Conservation (phyloP, 75 land plant species). For the Pseudotsuga menziesii region DNA sequence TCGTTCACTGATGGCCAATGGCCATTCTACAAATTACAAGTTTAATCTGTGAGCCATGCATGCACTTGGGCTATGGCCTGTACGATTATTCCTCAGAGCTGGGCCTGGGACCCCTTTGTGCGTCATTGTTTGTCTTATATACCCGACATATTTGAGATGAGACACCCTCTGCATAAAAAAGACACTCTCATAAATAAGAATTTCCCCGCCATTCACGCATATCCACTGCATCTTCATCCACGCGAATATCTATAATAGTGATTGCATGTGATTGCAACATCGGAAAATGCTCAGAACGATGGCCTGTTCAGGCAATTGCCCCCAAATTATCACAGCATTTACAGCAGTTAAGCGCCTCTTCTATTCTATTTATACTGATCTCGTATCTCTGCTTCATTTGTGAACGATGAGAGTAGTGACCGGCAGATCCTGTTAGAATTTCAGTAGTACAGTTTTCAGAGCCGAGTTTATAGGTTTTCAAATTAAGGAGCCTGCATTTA, state of each 20-base stretch:
- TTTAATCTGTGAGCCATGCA: neutral
- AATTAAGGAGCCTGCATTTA: neutral
- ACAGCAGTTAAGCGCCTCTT: neutral
- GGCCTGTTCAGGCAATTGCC: neutral
- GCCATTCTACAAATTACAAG: neutral
- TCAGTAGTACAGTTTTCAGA: too few relatives aligned
- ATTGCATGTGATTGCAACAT: neutral
- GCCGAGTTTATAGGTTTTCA: too few relatives aligned
- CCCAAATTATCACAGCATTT: neutral
- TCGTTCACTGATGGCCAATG: neutral
- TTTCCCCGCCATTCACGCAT: neutral
- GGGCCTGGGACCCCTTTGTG: neutral
- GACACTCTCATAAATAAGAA: neutral
- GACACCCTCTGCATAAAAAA: neutral
- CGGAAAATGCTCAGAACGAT: neutral
- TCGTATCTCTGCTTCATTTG: neutral
- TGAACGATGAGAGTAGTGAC: neutral
- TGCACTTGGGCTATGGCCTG: neutral
- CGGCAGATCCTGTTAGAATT: neutral
- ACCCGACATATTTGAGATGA: neutral
- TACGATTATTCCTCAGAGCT: neutral
- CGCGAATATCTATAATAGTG: neutral
- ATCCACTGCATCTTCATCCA: neutral
- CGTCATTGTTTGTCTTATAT: neutral
- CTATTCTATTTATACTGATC: neutral